Conservation (phyloP, 257 asterid species). For the Nicotiana attenuata region DNA sequence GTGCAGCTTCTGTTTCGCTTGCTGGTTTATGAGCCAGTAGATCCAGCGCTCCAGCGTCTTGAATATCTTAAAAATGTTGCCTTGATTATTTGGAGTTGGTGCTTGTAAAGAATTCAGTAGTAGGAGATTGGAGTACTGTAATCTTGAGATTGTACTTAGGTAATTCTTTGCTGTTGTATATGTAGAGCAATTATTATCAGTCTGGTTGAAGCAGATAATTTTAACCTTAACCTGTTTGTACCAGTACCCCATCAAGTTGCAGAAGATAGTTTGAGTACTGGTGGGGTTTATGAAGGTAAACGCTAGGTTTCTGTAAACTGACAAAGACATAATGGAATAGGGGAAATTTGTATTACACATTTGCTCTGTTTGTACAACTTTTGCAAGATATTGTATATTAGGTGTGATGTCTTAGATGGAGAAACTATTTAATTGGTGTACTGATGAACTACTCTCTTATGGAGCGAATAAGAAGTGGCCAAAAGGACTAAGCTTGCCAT, state of each 20-base stretch:
- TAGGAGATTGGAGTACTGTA: background rate
- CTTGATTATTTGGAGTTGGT: background rate
- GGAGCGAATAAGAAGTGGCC: no score
- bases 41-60: background rate
- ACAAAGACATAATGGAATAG: background rate
- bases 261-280: background rate
- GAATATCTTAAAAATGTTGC: background rate
- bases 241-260: background rate
- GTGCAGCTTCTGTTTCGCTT: background rate
- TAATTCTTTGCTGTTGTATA: constrained; percentile 2
- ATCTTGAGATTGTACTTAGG: background rate
- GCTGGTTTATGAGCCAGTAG: background rate
- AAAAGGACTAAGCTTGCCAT: no score
- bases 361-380: background rate
- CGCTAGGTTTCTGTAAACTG: background rate
- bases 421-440: no score
- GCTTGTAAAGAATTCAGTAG: constrained; percentile 13
- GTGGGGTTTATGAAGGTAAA: constrained; percentile 9
- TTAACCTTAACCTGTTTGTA: constrained; percentile 10
- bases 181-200: background rate
- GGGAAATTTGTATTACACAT: background rate
- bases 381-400: background rate
- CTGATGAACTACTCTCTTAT: no score
- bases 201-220: constrained; percentile 5
- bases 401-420: background rate